phyloP scores from a whole-genome alignment of 1,284 basidiomycete species.

The Ceratobasidium sp. region DNA sequence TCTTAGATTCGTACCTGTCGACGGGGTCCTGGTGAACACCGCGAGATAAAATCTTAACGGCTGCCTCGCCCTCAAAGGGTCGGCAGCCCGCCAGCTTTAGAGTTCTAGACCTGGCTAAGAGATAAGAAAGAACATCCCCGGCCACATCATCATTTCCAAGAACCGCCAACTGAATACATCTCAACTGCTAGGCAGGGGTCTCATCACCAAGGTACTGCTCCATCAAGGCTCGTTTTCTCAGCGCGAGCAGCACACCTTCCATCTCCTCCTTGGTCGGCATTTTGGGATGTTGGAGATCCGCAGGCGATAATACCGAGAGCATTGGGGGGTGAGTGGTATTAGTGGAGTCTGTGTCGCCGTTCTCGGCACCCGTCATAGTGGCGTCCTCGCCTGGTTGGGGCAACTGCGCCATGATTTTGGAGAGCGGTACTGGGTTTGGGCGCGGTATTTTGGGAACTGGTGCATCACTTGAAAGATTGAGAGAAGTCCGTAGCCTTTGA shows the following conservation, averaged over 20 bases:
- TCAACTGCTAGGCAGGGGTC: slow-evolving; percentile 29
- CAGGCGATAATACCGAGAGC: slow-evolving; percentile 80
- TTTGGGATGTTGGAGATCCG: slow-evolving; percentile 79
- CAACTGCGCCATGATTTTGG: slow-evolving; percentile 62
- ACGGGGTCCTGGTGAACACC: slow-evolving; percentile 17
- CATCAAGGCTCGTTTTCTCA: slow-evolving; percentile 85
- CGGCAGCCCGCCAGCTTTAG: slow-evolving; percentile 6
- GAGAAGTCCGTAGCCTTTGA: slow-evolving; percentile 66
- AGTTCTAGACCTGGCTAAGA: slow-evolving; percentile 35
- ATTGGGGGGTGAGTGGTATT: slow-evolving; percentile 64
- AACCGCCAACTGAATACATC: slow-evolving; percentile 37
- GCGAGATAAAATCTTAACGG: slow-evolving; percentile 41
- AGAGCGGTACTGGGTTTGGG: slow-evolving; percentile 55
- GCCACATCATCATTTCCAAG: slow-evolving; percentile 5
- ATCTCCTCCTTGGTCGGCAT: slow-evolving; percentile 83
- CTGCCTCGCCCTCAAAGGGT: slow-evolving; percentile 16
- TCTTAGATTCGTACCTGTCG: neutral
- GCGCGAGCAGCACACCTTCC: slow-evolving; percentile 79
- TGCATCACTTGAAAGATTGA: slow-evolving; percentile 68
- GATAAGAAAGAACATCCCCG: slow-evolving; percentile 36
- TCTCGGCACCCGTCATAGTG: slow-evolving; percentile 60
- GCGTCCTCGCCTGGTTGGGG: slow-evolving; percentile 66
- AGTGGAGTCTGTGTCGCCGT: slow-evolving; percentile 37
- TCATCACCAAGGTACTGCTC: slow-evolving; percentile 77
- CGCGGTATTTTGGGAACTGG: slow-evolving; percentile 69